These are phyloP conservation scores for Thuja plicata DNA, from an alignment of 83 land plant genomes.

Conservation along the genomic window DNA sequence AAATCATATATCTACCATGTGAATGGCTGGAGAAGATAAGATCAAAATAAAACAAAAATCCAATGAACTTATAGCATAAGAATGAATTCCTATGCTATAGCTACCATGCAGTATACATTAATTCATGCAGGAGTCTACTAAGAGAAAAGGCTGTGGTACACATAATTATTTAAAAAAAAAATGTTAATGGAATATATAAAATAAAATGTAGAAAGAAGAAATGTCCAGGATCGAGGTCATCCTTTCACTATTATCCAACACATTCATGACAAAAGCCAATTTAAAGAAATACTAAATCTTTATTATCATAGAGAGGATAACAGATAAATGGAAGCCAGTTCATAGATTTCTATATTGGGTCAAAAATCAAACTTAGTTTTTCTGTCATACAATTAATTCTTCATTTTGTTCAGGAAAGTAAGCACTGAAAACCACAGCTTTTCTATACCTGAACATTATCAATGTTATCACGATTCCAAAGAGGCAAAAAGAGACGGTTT, in stretches of 20 bases:
- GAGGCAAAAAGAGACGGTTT: constrained; percentile 90
- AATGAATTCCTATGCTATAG: neutral
- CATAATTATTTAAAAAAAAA: neutral
- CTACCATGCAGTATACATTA: neutral
- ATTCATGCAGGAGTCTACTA: neutral
- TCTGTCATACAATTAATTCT: neutral
- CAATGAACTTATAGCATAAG: neutral
- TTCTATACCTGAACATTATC: constrained; percentile 81
- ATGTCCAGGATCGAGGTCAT: neutral
- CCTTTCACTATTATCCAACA: neutral
- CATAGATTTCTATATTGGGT: neutral
- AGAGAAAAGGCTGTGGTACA: neutral
- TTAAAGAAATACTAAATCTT: neutral
- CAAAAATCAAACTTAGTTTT: neutral
- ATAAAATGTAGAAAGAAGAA: neutral
- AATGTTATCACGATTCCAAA: constrained; percentile 99
- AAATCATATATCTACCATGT: too few species aligned
- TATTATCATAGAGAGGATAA: neutral
- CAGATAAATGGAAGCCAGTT: neutral
- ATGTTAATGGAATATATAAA: neutral
- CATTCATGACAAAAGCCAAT: neutral
- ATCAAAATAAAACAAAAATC: neutral
- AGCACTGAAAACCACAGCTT: neutral
- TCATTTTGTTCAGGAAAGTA: neutral
- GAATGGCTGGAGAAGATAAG: neutral